phyloP scores from a whole-genome alignment of 2,329 filamentous ascomycete species.

The Nannizzia gypsea region DNA sequence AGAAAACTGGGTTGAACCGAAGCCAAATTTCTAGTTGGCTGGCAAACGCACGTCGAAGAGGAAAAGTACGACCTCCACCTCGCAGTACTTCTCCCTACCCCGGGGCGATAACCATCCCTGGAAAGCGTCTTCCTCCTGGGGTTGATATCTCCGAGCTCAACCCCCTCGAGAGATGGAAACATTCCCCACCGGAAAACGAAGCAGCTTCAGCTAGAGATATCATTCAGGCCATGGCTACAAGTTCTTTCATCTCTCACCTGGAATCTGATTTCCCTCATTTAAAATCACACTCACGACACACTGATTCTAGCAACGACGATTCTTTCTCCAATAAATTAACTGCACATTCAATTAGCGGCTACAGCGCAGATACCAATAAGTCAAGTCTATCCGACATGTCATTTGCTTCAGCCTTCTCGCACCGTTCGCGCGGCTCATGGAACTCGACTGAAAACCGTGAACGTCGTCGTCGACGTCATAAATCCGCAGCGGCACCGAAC shows the following conservation, averaged over 20 bases:
- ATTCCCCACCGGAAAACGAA: slow-evolving; percentile 58
- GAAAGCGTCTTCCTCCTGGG: slow-evolving; percentile 41
- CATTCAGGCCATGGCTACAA: slow-evolving; percentile 45
- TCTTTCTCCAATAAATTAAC: slow-evolving; percentile 43
- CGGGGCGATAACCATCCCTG: slow-evolving; percentile 63
- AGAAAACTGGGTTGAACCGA: slow-evolving; percentile 66
- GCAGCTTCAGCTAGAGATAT: slow-evolving; percentile 54
- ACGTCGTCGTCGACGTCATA: slow-evolving; percentile 44
- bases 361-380: slow-evolving; percentile 43
- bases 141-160: slow-evolving; percentile 43
- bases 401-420: slow-evolving; percentile 45
- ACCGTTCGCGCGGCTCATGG: slow-evolving; percentile 45
- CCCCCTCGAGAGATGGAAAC: slow-evolving; percentile 57
- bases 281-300: slow-evolving; percentile 27
- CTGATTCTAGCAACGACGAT: slow-evolving; percentile 38
- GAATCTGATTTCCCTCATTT: slow-evolving; percentile 24
- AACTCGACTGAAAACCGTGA: slow-evolving; percentile 48
- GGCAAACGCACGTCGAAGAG: slow-evolving; percentile 72
- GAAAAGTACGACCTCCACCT: slow-evolving; percentile 56
- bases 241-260: slow-evolving; percentile 26
- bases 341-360: slow-evolving; percentile 43
- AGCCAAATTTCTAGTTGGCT: slow-evolving; percentile 87
- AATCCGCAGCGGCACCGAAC: slow-evolving; percentile 33
- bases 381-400: slow-evolving; percentile 45
- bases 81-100: slow-evolving; percentile 59